Evolutionary conservation across 495 filamentous ascomycete species (phyloP).

Genomic region (Extremus antarcticus): DNA sequence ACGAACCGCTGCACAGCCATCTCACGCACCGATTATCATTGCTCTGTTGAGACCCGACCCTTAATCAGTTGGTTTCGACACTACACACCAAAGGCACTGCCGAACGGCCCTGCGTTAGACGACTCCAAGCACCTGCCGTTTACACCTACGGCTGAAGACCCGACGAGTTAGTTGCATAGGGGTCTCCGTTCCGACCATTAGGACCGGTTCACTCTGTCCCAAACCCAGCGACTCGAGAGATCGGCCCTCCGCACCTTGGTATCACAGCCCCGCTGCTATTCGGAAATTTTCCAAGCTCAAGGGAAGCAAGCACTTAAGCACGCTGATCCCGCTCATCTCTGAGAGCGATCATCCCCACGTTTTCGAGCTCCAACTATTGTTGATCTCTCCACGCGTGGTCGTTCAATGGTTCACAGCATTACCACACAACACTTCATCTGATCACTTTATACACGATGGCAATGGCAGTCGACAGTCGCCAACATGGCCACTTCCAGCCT

Average conservation of each 20-base stretch:
- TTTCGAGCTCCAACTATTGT: not conserved
- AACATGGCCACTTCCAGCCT: constrained; percentile 35
- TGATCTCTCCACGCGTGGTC: not conserved
- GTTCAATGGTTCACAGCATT: not conserved
- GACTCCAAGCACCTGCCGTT: not conserved
- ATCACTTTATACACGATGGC: constrained; percentile 53
- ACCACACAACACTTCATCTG: not conserved
- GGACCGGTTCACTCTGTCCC: not conserved
- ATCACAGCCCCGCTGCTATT: not conserved
- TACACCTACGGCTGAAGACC: not conserved
- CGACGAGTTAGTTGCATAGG: constrained; percentile 7
- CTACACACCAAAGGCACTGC: not conserved
- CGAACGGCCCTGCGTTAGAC: not conserved
- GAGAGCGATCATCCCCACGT: constrained; percentile 7
- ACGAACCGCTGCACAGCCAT: not conserved
- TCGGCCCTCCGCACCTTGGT: not conserved
- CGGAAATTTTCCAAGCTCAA: not conserved
- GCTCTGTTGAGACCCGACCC: not conserved
- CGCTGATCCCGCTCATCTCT: constrained; percentile 20
- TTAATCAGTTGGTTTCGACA: not conserved
- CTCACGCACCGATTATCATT: not conserved
- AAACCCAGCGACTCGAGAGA: not conserved
- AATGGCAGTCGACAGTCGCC: constrained; percentile 68
- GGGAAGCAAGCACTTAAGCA: constrained; percentile 10
- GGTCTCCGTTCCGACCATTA: not conserved